phyloP scores from a whole-genome alignment of 352 stramenopile genomes.

The Thraustochytrium sp. region DNA sequence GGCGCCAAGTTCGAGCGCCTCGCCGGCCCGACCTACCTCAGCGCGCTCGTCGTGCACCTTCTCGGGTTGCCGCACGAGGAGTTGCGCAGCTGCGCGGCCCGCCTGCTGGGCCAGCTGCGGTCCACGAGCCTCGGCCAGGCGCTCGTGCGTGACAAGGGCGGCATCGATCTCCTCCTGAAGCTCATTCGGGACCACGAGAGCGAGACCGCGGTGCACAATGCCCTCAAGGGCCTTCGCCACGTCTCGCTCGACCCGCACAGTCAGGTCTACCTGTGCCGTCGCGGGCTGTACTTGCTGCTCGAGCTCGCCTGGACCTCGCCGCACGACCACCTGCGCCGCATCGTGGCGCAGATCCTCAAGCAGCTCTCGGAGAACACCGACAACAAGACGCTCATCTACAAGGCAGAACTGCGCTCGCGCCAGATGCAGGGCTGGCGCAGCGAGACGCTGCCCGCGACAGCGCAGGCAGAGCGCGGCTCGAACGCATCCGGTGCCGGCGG shows the following conservation, averaged over 20 bases:
- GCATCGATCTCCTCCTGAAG: constrained; percentile 14
- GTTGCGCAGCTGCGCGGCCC: background rate
- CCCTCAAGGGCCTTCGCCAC: constrained; percentile 14
- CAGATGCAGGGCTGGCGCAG: constrained; percentile 20
- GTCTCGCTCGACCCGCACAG: constrained; percentile 21
- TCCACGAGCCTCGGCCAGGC: constrained; percentile 15
- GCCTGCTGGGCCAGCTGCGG: background rate
- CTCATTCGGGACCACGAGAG: background rate
- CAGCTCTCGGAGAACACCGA: constrained; percentile 35
- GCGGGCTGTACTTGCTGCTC: constrained; percentile 8
- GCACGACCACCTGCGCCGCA: background rate
- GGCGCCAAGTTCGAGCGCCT: background rate
- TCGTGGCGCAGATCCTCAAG: constrained; percentile 3
- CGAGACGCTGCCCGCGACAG: background rate
- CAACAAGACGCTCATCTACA: constrained; percentile 42
- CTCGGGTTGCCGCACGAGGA: background rate
- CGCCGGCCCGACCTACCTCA: background rate
- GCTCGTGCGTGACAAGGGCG: constrained; percentile 7
- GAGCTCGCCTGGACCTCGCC: constrained; percentile 25
- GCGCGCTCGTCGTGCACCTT: constrained; percentile 16
- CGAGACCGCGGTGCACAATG: background rate
- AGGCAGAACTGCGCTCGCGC: constrained; percentile 8
- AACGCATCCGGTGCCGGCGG: background rate
- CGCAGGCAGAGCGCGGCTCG: too few species aligned
- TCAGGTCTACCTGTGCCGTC: constrained; percentile 15